Conservation (phyloP, 495 filamentous ascomycete genomes). For the Aspergillus cavernicola region DNA sequence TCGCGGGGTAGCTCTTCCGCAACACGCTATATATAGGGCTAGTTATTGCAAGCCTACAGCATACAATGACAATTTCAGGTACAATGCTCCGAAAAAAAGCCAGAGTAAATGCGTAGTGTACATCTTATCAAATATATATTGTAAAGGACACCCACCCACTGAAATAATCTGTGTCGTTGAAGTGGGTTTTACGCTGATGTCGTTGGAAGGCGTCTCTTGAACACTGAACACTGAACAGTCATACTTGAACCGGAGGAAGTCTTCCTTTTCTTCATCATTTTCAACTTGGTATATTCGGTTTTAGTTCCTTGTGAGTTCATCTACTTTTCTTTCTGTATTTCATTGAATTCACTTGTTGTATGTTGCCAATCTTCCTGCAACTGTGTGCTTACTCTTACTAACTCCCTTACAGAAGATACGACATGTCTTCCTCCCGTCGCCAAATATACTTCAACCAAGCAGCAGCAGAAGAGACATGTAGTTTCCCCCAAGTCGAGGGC, state of each 20-base stretch:
- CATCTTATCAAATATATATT: not conserved
- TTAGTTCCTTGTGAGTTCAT: too few relatives aligned
- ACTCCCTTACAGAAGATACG: too few relatives aligned
- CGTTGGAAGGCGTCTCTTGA: constrained; percentile 5
- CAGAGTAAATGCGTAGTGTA: too few relatives aligned
- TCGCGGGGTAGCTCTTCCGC: too few relatives aligned
- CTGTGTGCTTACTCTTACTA: too few relatives aligned
- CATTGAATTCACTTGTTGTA: not conserved
- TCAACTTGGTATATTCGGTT: not conserved
- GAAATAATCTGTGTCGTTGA: not conserved
- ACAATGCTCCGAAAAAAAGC: too few relatives aligned
- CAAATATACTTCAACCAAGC: constrained; percentile 32
- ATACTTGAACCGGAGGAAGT: not conserved
- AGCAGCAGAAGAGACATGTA: constrained; percentile 19
- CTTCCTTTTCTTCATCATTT: not conserved
- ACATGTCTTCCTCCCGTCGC: constrained; percentile 10
- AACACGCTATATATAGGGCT: too few relatives aligned
- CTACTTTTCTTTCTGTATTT: not conserved
- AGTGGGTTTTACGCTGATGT: constrained; percentile 4
- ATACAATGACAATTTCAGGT: too few relatives aligned
- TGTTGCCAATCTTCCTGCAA: not conserved
- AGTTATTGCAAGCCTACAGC: too few relatives aligned
- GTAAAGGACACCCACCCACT: not conserved
- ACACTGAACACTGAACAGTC: not conserved
- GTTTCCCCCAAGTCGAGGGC: constrained; percentile 13